phyloP scores from a whole-genome alignment of 2,329 filamentous ascomycete species.

The Cladorrhinum sp. region DNA sequence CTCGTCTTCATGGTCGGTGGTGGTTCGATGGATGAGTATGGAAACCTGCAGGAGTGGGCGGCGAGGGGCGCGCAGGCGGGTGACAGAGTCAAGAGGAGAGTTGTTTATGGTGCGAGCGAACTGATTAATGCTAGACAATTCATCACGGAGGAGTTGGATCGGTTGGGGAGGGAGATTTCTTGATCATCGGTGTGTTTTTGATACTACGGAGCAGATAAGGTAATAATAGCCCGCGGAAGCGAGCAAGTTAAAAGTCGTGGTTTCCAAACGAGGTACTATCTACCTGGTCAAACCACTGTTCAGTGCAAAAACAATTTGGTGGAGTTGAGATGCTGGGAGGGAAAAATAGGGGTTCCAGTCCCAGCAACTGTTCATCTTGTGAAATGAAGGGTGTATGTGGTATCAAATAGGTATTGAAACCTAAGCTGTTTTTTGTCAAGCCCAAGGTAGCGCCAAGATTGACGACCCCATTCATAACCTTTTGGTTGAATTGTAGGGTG shows the following conservation, averaged over 20 bases:
- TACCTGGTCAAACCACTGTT: no score
- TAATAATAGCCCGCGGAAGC: background rate
- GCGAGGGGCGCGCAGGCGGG: conserved; percentile 57
- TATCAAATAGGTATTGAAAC: no score
- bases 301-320: no score
- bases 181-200: conserved; percentile 10
- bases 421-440: no score
- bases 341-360: no score
- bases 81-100: conserved; percentile 67
- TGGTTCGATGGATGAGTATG: conserved; percentile 98
- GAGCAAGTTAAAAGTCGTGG: background rate
- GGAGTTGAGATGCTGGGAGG: no score
- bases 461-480: no score
- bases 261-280: no score
- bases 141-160: conserved; percentile 61
- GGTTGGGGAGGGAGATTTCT: conserved; percentile 57
- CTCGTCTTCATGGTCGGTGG: conserved; percentile 95
- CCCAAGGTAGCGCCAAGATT: no score
- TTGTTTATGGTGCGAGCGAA: conserved; percentile 94
- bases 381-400: no score
- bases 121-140: conserved; percentile 68
- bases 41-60: conserved; percentile 95
- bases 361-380: no score
- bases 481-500: no score
- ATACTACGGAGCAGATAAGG: background rate